These are phyloP conservation scores for Sambucus nigra DNA, from an alignment of 129 eudicot species.

Conservation along the genomic window DNA sequence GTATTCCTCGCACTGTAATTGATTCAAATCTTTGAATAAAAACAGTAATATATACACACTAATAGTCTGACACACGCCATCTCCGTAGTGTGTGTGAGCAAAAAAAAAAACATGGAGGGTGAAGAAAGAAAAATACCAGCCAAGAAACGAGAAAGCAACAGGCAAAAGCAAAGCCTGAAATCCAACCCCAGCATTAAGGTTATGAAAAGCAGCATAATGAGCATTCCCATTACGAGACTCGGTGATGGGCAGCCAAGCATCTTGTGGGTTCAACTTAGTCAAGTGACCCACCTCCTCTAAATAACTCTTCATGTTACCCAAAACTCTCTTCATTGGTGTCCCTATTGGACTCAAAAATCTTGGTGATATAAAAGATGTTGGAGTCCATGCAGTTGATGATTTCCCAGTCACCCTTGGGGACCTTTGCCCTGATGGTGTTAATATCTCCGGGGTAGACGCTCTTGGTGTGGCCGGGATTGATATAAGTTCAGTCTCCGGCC, in stretches of 20 bases:
- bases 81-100: no score
- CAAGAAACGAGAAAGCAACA: constrained; percentile 89
- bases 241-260: constrained; percentile 98
- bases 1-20: no score
- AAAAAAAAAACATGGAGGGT: neutral
- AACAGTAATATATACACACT: no score
- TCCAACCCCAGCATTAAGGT: constrained; percentile 86
- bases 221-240: constrained; percentile 93
- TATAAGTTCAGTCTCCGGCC: constrained; percentile 83
- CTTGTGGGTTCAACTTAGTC: constrained; percentile 90
- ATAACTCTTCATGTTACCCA: constrained; percentile 80
- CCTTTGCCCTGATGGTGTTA: constrained; percentile 66
- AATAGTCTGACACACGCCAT: no score
- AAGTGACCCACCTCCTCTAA: constrained; percentile 89
- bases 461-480: constrained; percentile 83
- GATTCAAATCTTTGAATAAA: no score
- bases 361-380: constrained; percentile 83
- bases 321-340: constrained; percentile 85
- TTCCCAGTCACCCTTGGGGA: constrained; percentile 43
- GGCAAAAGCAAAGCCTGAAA: constrained; percentile 88
- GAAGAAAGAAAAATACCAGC: constrained; percentile 44
- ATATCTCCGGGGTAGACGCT: constrained; percentile 60
- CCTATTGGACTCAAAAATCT: constrained; percentile 90
- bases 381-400: constrained; percentile 60
- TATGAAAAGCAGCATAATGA: constrained; percentile 92